Percentiles rank a stretch among this genome's conserved stretches.
These are phyloP conservation scores for Cruciata laevipes DNA, from an alignment of 257 asterid species.

Conservation along the genomic window DNA sequence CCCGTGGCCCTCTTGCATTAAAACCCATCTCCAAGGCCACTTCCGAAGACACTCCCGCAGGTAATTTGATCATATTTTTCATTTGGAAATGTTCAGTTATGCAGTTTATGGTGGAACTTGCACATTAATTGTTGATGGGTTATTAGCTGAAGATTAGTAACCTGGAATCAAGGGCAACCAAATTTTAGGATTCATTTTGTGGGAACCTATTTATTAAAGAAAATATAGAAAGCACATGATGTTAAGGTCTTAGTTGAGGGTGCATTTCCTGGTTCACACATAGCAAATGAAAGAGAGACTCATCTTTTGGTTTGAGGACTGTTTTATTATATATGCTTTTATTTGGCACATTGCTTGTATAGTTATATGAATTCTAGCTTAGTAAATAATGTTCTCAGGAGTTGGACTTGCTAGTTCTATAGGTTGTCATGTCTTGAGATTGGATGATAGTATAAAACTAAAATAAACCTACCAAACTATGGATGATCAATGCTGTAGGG, in stretches of 20 bases:
- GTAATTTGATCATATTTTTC: slow-evolving; percentile 25
- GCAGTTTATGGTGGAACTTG: too few relatives aligned
- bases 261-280: background rate
- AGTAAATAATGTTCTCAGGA: background rate
- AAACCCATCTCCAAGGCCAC: slow-evolving; percentile 12
- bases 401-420: background rate
- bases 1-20: slow-evolving; percentile 19
- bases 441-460: background rate
- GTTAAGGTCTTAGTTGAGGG: too few relatives aligned
- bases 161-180: background rate
- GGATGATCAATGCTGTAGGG: background rate
- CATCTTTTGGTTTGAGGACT: background rate
- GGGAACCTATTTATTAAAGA: background rate
- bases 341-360: background rate
- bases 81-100: background rate
- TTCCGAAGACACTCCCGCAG: slow-evolving; percentile 81
- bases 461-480: background rate
- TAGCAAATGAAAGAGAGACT: background rate
- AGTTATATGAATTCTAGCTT: background rate
- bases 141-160: background rate
- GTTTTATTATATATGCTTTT: background rate
- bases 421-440: background rate
- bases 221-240: background rate
- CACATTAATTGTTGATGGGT: background rate
- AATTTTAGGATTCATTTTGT: background rate